Evolutionary conservation across 2,329 filamentous ascomycete genomes (phyloP).

Genomic region (Alternaria sp.): DNA sequence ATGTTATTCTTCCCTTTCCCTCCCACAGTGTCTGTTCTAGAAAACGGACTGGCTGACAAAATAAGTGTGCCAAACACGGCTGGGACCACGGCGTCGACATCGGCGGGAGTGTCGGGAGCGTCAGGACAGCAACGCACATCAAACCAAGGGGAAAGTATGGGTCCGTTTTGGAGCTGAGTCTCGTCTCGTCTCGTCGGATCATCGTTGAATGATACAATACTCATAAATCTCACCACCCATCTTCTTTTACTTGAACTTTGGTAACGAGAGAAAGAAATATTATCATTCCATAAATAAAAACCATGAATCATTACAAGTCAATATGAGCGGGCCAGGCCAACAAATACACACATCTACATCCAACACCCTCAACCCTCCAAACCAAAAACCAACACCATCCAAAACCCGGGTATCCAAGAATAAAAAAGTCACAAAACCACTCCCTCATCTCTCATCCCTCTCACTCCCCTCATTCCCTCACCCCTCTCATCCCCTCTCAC

Average conservation of each 20-base stretch:
- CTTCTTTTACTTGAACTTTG: no score
- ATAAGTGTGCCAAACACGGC: constrained; percentile 17
- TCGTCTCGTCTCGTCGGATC: no score
- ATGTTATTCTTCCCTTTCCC: constrained; percentile 1
- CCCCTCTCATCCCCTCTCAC: no score
- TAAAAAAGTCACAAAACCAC: background rate
- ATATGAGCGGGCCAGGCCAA: background rate
- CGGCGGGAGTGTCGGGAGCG: no score
- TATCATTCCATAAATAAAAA: background rate
- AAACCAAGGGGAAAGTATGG: constrained; percentile 25
- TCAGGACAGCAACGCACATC: constrained; percentile 6
- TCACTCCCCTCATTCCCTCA: no score
- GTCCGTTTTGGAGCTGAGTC: constrained; percentile 29
- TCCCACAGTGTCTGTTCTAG: background rate
- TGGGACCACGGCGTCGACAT: background rate
- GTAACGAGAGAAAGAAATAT: no score
- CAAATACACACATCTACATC: background rate
- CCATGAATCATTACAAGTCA: background rate
- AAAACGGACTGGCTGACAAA: constrained; percentile 3
- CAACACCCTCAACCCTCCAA: no score
- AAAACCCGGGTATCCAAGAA: background rate
- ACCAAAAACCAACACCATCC: background rate
- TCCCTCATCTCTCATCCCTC: no score
- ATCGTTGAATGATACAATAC: background rate
- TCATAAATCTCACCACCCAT: background rate